Base-by-base conservation (phyloP, 768 basidiomycete species). In the Collybia mongolica region DNA sequence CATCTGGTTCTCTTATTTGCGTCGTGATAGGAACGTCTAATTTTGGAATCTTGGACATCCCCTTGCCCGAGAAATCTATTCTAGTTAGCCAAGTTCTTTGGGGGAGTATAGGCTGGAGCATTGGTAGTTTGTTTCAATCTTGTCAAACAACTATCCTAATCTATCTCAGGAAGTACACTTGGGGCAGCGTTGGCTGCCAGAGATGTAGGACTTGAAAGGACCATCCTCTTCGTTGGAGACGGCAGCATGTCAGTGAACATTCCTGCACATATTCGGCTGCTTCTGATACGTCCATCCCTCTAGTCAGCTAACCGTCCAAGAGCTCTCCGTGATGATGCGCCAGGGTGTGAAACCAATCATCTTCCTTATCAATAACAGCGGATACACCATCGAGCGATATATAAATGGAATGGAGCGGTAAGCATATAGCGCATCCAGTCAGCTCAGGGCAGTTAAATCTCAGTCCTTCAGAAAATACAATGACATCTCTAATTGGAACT, bases 51-150 rank as follows among this genome's bases (percentile, higher is more conserved):
- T 64, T 93, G 36, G 90, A 91, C 53, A 77, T 92, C 24, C 83
- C 85, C 1, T 69, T 96, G 9, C 95, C 95, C 0, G 74, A 81
- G n/a, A 75, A 81, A 39, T 71, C 84, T 0, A 65, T 83, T 4
- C 82, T 86, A 50, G 53, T 92, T 35, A 81, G 77, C 53, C 92
- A 94, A 67, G 82, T 96, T 44, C 69, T 97, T 5, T 97, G 90
- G 86, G 94, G 95, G 44, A 87, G 86, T 51, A 97, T 98, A 56
- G 95, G 95, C 0, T 97, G 88, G 86, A 83, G 87, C 15, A 82
- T 88, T 36, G 90, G 91, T 72, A 65, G 70, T 74, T 57, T 8
- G 3, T 26, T 17, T 17, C 36, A 44, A 20, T 20, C 17, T 6
- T 7, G 17, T n/a, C 36, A 19, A 41, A 39, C 20, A 18, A 37